Conservation (phyloP, 768 basidiomycete species). For the Boletellus ananas region DNA sequence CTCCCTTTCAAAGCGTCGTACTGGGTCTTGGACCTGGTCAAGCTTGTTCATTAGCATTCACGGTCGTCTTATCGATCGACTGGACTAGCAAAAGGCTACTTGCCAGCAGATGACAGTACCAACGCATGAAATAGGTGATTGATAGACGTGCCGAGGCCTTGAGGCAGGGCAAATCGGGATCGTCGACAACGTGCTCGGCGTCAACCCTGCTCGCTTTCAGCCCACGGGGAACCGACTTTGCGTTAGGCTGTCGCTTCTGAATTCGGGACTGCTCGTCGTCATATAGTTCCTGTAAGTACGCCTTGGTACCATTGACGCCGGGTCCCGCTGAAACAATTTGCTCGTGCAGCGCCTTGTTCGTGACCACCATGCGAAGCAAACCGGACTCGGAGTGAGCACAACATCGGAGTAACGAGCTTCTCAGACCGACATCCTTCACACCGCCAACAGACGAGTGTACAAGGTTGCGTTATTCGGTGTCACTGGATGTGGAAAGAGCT, state of each 20-base stretch:
- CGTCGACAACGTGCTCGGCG: not conserved
- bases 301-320: not conserved
- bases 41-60: not conserved
- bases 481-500: constrained; percentile 31
- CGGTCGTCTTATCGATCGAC: not conserved
- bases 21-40: not conserved
- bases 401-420: not conserved
- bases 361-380: constrained; percentile 3
- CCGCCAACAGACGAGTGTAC: constrained; percentile 15
- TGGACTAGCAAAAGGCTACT: not conserved
- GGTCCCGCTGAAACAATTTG: not conserved
- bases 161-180: constrained; percentile 14
- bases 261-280: not conserved
- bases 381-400: constrained; percentile 15
- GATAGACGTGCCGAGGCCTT: constrained; percentile 6
- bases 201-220: not conserved
- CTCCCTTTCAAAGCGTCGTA: no score
- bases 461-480: constrained; percentile 27
- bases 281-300: constrained; percentile 6
- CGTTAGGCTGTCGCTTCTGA: not conserved
- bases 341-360: not conserved
- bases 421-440: constrained; percentile 1
- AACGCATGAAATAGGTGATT: constrained; percentile 9
- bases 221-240: not conserved
- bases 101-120: not conserved